These are phyloP conservation scores for Prunus mongolica DNA, from an alignment of 306 rosid genomes.

Conservation along the genomic window DNA sequence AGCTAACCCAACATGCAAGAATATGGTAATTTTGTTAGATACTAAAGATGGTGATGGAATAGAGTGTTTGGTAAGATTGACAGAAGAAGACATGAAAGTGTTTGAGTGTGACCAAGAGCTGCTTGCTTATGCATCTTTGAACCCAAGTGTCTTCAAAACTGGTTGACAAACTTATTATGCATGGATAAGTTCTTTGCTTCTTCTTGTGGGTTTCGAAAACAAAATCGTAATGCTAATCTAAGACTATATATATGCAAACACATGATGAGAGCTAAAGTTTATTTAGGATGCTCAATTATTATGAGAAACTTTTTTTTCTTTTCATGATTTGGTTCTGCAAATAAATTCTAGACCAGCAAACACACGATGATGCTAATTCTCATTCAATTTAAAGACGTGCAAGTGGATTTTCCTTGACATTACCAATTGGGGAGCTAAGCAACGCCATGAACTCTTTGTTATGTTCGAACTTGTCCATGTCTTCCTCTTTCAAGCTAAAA, in stretches of 20 bases:
- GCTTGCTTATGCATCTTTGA: slow-evolving; percentile 19
- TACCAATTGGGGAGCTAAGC: not conserved
- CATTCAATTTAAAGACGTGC: slow-evolving; percentile 1
- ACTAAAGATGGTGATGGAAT: slow-evolving; percentile 15
- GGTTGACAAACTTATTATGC: not conserved
- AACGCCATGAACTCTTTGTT: slow-evolving; percentile 1
- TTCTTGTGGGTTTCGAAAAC: too few species aligned
- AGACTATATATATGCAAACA: too few species aligned
- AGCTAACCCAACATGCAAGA: not conserved
- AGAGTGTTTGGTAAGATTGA: slow-evolving; percentile 26
- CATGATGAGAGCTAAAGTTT: not conserved
- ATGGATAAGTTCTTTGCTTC: not conserved
- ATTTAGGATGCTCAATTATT: too few species aligned
- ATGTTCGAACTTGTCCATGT: slow-evolving; percentile 16
- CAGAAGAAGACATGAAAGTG: slow-evolving; percentile 13
- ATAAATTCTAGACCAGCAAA: not conserved
- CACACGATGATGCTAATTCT: not conserved
- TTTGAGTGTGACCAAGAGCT: slow-evolving; percentile 9
- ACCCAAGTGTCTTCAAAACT: slow-evolving; percentile 9
- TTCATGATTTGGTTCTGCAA: not conserved
- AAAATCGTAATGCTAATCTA: too few species aligned
- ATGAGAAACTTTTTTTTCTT: too few species aligned
- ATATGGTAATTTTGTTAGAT: slow-evolving; percentile 14
- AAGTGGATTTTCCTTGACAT: slow-evolving; percentile 4
- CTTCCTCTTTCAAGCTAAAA: slow-evolving; percentile 14